A percentile compares a stretch with the other conserved stretches of the same genome.
These are phyloP conservation scores for Friedmanniomyces endolithicus DNA, from an alignment of 495 filamentous ascomycete genomes.

Conservation along the genomic window DNA sequence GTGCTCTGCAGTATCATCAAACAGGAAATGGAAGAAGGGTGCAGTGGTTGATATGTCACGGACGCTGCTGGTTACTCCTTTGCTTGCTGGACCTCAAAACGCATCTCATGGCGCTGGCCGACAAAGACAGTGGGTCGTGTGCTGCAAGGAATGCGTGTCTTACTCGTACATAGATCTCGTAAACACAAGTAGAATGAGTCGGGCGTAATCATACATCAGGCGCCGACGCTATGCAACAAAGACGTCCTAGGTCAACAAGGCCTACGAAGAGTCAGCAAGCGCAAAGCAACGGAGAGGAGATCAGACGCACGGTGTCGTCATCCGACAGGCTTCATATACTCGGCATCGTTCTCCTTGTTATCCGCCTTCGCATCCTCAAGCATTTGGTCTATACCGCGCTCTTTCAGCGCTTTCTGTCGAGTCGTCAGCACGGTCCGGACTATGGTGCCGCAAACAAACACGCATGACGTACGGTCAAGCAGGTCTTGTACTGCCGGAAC, in stretches of 20 bases:
- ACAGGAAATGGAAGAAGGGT: neutral
- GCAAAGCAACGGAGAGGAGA: neutral
- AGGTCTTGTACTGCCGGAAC: slow-evolving; percentile 76
- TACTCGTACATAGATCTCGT: neutral
- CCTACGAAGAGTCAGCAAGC: neutral
- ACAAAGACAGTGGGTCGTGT: neutral
- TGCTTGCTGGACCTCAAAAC: neutral
- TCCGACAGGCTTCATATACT: slow-evolving; percentile 46
- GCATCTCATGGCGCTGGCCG: neutral
- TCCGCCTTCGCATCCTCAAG: slow-evolving; percentile 73
- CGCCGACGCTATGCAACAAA: slow-evolving; percentile 1
- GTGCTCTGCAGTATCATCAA: neutral
- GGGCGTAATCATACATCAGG: neutral
- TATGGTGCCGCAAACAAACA: neutral
- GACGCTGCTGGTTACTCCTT: neutral
- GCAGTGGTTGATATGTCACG: neutral
- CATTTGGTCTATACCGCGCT: slow-evolving; percentile 75
- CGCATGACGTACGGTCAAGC: slow-evolving; percentile 61
- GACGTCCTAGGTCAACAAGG: neutral
- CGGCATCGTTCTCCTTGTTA: slow-evolving; percentile 65
- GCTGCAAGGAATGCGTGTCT: neutral
- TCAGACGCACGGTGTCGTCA: neutral
- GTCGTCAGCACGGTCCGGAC: neutral
- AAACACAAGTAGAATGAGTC: neutral
- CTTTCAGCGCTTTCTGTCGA: slow-evolving; percentile 63